These are phyloP conservation scores for Cucumis sativus DNA, from an alignment of 306 rosid species.

Conservation along the genomic window Cucumber_9930_V3 NC_026656.2:7555001-7555500, in stretches of 20 bases:
- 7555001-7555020: conserved; percentile 3
- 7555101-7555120: conserved; percentile 99
- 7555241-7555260: background rate
- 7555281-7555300: background rate
- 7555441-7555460: background rate
- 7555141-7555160: conserved; percentile 99
- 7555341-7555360: background rate
- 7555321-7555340: background rate
- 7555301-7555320: background rate
- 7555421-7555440: background rate
- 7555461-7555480: background rate
- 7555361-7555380: background rate
- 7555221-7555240: background rate
- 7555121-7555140: conserved; percentile 99
- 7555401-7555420: too few relatives aligned
- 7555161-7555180: conserved; percentile 99
- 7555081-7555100: conserved; percentile 98
- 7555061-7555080: conserved; percentile 1
- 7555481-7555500: background rate
- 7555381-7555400: background rate
- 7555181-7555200: conserved; percentile 99
- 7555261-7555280: background rate
- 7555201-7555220: background rate
- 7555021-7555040: background rate
- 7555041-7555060: background rate